phyloP scores from a whole-genome alignment of 106 monocot genomes.

The Allium sativum region DNA sequence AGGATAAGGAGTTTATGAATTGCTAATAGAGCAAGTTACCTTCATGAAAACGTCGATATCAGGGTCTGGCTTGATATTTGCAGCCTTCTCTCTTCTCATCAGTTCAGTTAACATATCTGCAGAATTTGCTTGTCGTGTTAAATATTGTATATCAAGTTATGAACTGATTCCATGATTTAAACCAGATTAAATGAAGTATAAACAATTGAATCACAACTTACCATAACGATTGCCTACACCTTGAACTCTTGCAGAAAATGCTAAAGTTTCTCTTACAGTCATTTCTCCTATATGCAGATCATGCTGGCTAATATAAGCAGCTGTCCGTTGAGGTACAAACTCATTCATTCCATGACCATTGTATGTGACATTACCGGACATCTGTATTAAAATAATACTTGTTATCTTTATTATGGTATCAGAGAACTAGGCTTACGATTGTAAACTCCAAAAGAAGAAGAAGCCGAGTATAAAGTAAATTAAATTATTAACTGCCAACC shows the following conservation, averaged over 20 bases:
- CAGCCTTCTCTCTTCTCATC: background rate
- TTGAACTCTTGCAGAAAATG: conserved; percentile 62
- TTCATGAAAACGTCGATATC: conserved; percentile 1
- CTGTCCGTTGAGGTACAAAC: conserved; percentile 59
- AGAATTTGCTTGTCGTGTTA: background rate
- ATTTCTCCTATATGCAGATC: conserved; percentile 70
- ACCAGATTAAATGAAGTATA: background rate
- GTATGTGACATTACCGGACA: conserved; percentile 50
- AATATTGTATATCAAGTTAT: too few relatives aligned
- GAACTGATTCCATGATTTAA: background rate
- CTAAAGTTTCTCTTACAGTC: conserved; percentile 64
- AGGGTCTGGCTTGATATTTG: conserved; percentile 3
- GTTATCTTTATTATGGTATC: background rate
- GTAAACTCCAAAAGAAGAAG: background rate
- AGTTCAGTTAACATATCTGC: conserved; percentile 1
- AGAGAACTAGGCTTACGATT: too few relatives aligned
- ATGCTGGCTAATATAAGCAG: conserved; percentile 64
- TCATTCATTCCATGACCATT: conserved; percentile 66
- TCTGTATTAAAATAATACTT: conserved; percentile 9
- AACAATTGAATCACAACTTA: conserved; percentile 6
- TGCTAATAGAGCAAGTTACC: background rate
- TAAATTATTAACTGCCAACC: conserved; percentile 28
- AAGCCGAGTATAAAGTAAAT: conserved; percentile 26
- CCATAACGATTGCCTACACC: conserved; percentile 69
- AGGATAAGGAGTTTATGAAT: too few relatives aligned